phyloP scores from a whole-genome alignment of 1,284 basidiomycete species.

The Ganoderma leucocontextum region DNA sequence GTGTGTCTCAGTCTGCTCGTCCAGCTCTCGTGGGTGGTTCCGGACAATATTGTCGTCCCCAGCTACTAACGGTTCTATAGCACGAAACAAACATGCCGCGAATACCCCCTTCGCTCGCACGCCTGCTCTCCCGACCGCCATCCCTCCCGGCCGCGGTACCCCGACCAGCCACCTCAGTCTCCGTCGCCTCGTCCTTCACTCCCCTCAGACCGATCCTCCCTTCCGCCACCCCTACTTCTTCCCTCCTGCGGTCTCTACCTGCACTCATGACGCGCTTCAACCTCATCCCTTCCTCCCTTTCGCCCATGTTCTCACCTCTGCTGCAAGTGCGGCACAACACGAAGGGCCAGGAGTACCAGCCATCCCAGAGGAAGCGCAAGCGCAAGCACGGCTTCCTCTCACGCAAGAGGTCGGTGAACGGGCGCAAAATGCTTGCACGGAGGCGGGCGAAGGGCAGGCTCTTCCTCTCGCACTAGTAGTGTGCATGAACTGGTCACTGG shows the following conservation, averaged over 20 bases:
- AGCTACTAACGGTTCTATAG: neutral
- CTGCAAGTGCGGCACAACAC: conserved; percentile 58
- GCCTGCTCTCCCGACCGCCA: conserved; percentile 35
- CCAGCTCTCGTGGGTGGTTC: conserved; percentile 13
- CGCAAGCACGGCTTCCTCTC: conserved; percentile 89
- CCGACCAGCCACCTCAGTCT: conserved; percentile 20
- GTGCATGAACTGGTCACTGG: no score
- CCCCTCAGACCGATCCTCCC: conserved; percentile 28
- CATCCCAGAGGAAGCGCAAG: conserved; percentile 88
- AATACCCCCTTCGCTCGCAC: conserved; percentile 37
- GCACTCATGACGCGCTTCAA: conserved; percentile 26
- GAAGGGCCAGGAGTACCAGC: conserved; percentile 85
- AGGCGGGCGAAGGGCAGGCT: conserved; percentile 47
- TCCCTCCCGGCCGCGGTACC: conserved; percentile 26
- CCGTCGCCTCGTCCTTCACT: conserved; percentile 26
- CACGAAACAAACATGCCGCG: conserved; percentile 34
- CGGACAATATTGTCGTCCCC: no score
- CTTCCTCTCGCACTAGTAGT: conserved; percentile 49
- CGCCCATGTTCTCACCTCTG: conserved; percentile 27
- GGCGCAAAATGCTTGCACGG: conserved; percentile 63
- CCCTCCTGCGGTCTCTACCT: conserved; percentile 22
- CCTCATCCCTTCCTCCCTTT: conserved; percentile 14
- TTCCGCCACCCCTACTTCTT: conserved; percentile 18
- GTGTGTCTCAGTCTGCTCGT: neutral
- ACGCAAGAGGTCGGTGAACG: conserved; percentile 67